Evolutionary conservation across 2,329 filamentous ascomycete species (phyloP), one percentile per base, ranked within the genome.

Genomic region (Fulvia fulva): DNA sequence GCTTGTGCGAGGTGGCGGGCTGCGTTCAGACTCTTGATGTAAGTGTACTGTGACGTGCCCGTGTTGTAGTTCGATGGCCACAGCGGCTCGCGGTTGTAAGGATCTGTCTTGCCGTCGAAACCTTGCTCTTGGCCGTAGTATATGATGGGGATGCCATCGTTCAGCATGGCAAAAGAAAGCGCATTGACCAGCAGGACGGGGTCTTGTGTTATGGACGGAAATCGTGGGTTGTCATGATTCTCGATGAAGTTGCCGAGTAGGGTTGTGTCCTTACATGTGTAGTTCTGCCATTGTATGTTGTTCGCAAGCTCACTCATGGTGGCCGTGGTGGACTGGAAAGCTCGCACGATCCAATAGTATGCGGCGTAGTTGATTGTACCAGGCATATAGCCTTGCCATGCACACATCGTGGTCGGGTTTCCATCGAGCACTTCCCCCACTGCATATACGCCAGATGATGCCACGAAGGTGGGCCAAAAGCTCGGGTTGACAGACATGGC

Each of bases 81-180:
- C 5, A 72, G 60, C 4, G 74, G 72, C 55, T 75, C 75, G 25
- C 75, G 68, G 52, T 76, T 75, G 51, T 65, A 66, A 0, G 74
- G 74, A 43, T 63, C 65, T 11, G 64, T 65, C 5, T 59, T 25
- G 12, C 66, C 67, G 1, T 73, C 68, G 65, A 79, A 83, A 51
- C 80, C 81, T 66, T 87, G 85, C 70, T 87, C 85, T 60, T 84
- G 82, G 25, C 84, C 85, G 61, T 85, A 80, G 70, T 87, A 87
- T 26, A 87, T 76, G 54, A 86, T 82, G 0, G 84, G 84, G 43
- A 87, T 81, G 16, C 85, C 85, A 53, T 85, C 77, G 1, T 75
- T 75, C 16, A 87, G 77, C 9, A 87, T 78, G 12, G 80, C 80
- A 61, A 83, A 86, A 0, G 82, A 77, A 37, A 87, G 75, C 1